Evolutionary conservation across 257 asterid species (phyloP), one percentile per base, ranked within the genome.

Genomic region (Mentha longifolia): DNA sequence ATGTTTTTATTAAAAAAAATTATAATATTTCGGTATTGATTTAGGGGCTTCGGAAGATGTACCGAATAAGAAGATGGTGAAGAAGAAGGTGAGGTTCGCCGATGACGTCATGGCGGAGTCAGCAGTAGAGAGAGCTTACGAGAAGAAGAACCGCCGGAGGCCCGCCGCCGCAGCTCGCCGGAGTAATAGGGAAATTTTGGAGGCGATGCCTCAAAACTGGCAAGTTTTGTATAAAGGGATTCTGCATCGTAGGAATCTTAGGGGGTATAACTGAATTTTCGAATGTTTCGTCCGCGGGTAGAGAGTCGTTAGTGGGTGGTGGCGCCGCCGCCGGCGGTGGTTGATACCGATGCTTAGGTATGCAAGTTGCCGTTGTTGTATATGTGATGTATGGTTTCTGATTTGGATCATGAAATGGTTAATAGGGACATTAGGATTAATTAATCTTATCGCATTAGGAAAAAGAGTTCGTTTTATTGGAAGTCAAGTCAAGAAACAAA

Each of bases 171-270:
- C 55, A 9, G 25, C 47, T 14, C 9, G 72, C 17, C 54, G 74
- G 31, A 68, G 20, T 7, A 71, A 28, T 30, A 85, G 71, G 31
- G 85, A 87, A 35, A 83, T 55, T 46, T 74, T 88, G 60, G 85
- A 85, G 79, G 74, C 76, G 4, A 76, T 91, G 84, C 96, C 97
- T 11, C 76, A 70, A 33, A 91, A 91, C 68, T 79, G 97, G 96
- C 96, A 89, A 72, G 87, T 70, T 57, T 54, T 89, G 85, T 91
- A 89, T 47, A 83, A 78, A 77, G 97, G 97, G 65, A 91, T 91
- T 75, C 73, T 89, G 57, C 66, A 78, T 57, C 39, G 30, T 62
- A 89, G 80, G 84, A 83, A 60, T 6, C 74, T 75, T 49, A 76
- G 72, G 77, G 81, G 75, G 72, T 20, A 52, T 31, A n/a, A 67